Percentiles rank a stretch among this genome's conserved stretches.
phyloP scores from a whole-genome alignment of 2,329 filamentous ascomycete species.

The Fonsecaea pedrosoi region DNA sequence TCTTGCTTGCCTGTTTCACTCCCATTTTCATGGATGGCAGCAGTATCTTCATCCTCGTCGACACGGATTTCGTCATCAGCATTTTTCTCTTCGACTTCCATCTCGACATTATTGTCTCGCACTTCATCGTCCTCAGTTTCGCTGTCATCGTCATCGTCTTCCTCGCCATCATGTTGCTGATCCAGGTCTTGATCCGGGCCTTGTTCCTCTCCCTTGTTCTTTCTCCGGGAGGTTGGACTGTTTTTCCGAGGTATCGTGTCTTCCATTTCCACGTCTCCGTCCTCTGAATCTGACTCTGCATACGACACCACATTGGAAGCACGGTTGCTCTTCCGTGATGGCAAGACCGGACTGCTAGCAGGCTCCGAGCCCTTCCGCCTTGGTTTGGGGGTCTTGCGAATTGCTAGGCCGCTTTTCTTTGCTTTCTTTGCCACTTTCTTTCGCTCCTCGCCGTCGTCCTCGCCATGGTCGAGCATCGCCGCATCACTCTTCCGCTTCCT shows the following conservation, averaged over 20 bases:
- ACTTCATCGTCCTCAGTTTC: conserved; percentile 41
- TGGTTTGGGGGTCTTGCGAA: conserved; percentile 37
- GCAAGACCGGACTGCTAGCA: conserved; percentile 43
- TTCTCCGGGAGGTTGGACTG: conserved; percentile 38
- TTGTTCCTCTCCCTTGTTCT: conserved; percentile 37
- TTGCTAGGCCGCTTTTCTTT: conserved; percentile 34
- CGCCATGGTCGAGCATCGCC: conserved; percentile 36
- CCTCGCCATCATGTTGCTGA: conserved; percentile 23
- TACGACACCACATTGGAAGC: conserved; percentile 46
- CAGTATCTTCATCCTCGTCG: conserved; percentile 28
- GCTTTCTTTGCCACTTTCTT: conserved; percentile 37
- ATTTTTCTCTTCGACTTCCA: not conserved
- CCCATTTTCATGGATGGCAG: conserved; percentile 9
- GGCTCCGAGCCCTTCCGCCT: conserved; percentile 51
- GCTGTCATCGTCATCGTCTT: conserved; percentile 39
- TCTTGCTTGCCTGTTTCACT: conserved; percentile 13
- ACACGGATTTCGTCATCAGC: conserved; percentile 23
- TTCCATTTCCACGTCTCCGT: conserved; percentile 54
- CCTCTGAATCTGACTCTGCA: conserved; percentile 54
- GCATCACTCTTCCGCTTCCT: conserved; percentile 55
- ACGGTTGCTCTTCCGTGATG: conserved; percentile 49
- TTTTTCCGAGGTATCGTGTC: conserved; percentile 38
- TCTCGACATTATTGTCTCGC: conserved; percentile 26
- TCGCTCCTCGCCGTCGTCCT: conserved; percentile 30
- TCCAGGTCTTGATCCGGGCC: not conserved